Evolutionary conservation across 1,284 basidiomycete species (phyloP).

Genomic region (Earliella scabrosa): DNA sequence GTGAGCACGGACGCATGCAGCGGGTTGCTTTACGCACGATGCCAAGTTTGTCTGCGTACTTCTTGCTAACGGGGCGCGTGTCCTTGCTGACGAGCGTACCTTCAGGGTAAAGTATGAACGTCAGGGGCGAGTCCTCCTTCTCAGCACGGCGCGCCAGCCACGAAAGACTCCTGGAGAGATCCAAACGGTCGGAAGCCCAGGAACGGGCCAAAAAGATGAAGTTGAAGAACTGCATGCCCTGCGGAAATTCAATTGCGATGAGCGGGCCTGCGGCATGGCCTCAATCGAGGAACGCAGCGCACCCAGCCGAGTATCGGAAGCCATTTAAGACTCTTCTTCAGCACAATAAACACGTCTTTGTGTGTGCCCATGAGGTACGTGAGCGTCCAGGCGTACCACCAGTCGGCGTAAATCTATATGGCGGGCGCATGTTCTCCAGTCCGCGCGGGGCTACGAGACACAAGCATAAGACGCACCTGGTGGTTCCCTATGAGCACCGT

Average conservation of each 20-base stretch:
- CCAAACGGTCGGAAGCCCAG: conserved; percentile 81
- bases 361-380: conserved; percentile 78
- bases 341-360: conserved; percentile 82
- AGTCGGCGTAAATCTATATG: conserved; percentile 87
- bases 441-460: neutral
- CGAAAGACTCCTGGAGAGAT: conserved; percentile 63
- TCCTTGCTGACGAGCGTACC: conserved; percentile 87
- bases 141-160: conserved; percentile 64
- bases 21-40: too few species aligned
- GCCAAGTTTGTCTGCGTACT: conserved; percentile 82
- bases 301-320: conserved; percentile 90
- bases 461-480: conserved; percentile 52
- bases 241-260: conserved; percentile 1
- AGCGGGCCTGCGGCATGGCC: neutral
- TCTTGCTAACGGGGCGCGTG: conserved; percentile 83
- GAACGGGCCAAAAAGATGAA: conserved; percentile 91
- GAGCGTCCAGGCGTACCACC: conserved; percentile 92
- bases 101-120: conserved; percentile 90
- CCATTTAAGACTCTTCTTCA: conserved; percentile 91
- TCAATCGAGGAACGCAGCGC: conserved; percentile 32
- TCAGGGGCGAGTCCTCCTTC: conserved; percentile 70
- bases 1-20: conserved; percentile 3
- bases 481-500: conserved; percentile 84
- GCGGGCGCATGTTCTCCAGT: neutral
- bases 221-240: conserved; percentile 91